Evolutionary conservation across 108 stramenopile species (phyloP), one percentile per base, ranked within the genome.

Genomic region (Discostella pseudostelligera): DNA sequence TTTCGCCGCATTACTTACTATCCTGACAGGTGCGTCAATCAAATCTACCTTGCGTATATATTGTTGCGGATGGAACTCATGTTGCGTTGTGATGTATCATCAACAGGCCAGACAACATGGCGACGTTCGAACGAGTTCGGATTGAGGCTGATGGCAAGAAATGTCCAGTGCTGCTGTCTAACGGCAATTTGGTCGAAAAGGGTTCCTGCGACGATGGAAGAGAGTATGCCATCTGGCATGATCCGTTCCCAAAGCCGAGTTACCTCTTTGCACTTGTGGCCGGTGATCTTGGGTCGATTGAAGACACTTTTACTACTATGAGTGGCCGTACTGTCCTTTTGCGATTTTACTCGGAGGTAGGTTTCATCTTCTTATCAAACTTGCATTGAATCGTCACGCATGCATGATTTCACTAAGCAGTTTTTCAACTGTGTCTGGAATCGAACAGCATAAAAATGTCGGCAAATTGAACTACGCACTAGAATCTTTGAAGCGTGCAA

Each of bases 251-350:
- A 10, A 90, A 90, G 76, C 89, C 89, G 4, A 62, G 47, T 32
- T 90, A 90, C 72, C 77, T 90, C 14, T 90, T 90, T 51, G 84
- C 84, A 9, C 57, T 90, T 16, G 89, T 90, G 32, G 89, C 86
- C 1, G 88, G 88, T 11, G 45, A 86, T 49, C 65, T 87, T 10
- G 81, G 84, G 17, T 72, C 47, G 24, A 83, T 88, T 50, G 58
- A 57, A 46, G 80, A 65, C 42, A 67, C 60, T 4, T 89, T 78
- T 46, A 80, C 68, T 21, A 89, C 87, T 6, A 70, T 40, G 51
- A 77, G 67, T 36, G 89, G 89, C 8, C 66, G 86, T 21, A 56
- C 78, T 17, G 86, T 90, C 25, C 54, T 63, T 21, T 76, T 89
- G 35, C 81, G 70, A 29, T 79, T 90, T 46, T 89, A 70, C 46